Conservation (phyloP, 2,329 filamentous ascomycete genomes). For the Sclerotinia nivalis region DNA sequence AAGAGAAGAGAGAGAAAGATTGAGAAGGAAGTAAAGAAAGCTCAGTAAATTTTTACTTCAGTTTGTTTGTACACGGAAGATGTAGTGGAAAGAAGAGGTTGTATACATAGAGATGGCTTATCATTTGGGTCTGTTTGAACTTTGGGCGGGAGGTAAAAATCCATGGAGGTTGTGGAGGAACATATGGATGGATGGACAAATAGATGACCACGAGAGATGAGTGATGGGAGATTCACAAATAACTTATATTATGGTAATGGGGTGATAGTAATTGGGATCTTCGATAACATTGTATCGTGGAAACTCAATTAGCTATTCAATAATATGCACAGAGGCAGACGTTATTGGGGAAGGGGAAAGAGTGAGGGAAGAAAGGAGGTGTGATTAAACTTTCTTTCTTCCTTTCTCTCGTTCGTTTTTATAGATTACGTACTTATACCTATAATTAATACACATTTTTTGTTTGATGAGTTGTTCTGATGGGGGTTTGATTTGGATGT, state of each 20-base stretch:
- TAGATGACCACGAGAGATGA: conserved; percentile 12
- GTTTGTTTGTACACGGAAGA: not conserved
- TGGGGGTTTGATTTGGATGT: too few relatives aligned
- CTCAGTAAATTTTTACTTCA: conserved; percentile 30
- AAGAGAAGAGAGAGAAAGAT: conserved; percentile 75
- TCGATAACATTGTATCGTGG: too few relatives aligned
- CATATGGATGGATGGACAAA: not conserved
- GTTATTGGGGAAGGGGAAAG: not conserved
- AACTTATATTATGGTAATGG: conserved; percentile 11
- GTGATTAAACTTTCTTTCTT: not conserved
- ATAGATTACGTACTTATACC: not conserved
- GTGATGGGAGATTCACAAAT: conserved; percentile 8
- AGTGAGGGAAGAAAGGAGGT: not conserved
- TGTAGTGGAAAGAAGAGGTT: not conserved
- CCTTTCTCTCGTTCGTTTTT: not conserved
- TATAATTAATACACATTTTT: conserved; percentile 4
- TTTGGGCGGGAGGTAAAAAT: too few relatives aligned
- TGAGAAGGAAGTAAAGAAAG: conserved; percentile 61
- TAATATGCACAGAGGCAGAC: not conserved
- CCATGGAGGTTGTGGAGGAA: not conserved
- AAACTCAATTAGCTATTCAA: not conserved
- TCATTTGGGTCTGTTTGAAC: not conserved
- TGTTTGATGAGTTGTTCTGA: not conserved
- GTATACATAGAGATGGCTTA: not conserved
- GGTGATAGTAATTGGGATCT: not conserved